These are phyloP conservation scores for Pneumocystis carinii DNA, from an alignment of 1,139 yeast genomes.

Conservation along the genomic window DNA sequence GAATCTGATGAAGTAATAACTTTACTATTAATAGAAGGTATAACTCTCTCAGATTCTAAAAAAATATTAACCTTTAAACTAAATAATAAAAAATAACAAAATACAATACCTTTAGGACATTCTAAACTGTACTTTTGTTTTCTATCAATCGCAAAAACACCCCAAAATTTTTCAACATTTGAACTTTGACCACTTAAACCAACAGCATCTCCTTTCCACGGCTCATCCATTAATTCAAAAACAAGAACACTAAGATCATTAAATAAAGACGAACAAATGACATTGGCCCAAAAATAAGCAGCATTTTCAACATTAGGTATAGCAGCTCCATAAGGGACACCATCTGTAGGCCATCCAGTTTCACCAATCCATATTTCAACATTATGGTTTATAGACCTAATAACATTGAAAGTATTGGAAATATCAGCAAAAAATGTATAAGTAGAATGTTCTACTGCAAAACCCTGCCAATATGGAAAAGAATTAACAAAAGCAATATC, in stretches of 20 bases:
- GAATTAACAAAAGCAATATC: conserved; percentile 86
- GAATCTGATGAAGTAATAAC: background rate
- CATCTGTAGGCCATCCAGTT: conserved; percentile 95
- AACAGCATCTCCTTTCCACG: conserved; percentile 45
- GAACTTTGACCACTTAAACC: conserved; percentile 4
- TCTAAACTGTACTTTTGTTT: conserved; percentile 12
- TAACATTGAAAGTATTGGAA: conserved; percentile 83
- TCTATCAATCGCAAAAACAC: conserved; percentile 12
- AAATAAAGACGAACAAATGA: conserved; percentile 79
- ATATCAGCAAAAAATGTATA: conserved; percentile 88
- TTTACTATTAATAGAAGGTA: background rate
- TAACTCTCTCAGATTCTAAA: background rate
- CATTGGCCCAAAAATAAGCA: conserved; percentile 65
- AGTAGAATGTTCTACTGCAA: conserved; percentile 61
- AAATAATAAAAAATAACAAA: background rate
- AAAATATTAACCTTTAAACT: background rate
- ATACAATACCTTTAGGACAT: conserved; percentile 3
- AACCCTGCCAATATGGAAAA: conserved; percentile 98
- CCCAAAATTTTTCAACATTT: conserved; percentile 15
- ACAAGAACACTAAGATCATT: conserved; percentile 90
- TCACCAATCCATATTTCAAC: conserved; percentile 91
- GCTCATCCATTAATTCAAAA: conserved; percentile 89
- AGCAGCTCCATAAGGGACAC: conserved; percentile 43
- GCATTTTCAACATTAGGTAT: conserved; percentile 62
- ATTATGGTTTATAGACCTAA: conserved; percentile 76